Percentiles rank a stretch among this genome's conserved stretches.
phyloP scores from a whole-genome alignment of 495 filamentous ascomycete genomes.

The Annulohypoxylon maeteangense region DNA sequence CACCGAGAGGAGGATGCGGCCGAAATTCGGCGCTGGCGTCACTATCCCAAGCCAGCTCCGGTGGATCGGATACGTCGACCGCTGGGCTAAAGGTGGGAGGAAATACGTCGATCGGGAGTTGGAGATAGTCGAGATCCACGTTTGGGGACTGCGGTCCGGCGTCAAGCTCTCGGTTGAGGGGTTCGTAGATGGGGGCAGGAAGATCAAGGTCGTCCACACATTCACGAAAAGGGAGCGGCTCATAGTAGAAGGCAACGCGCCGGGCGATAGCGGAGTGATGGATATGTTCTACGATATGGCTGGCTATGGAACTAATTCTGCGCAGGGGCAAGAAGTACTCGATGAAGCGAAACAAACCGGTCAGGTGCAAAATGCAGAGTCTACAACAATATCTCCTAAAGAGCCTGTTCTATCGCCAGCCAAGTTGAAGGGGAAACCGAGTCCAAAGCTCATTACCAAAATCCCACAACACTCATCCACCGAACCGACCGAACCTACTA shows the following conservation, averaged over 20 bases:
- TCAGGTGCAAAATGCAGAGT: slow-evolving; percentile 32
- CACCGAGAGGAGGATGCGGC: slow-evolving; percentile 88
- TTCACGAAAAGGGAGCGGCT: slow-evolving; percentile 79
- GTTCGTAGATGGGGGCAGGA: slow-evolving; percentile 86
- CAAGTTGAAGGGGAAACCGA: slow-evolving; percentile 29
- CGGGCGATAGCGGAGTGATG: slow-evolving; percentile 57
- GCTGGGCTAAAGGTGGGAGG: slow-evolving; percentile 79
- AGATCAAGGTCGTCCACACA: slow-evolving; percentile 83
- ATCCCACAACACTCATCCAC: slow-evolving; percentile 4
- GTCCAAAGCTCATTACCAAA: slow-evolving; percentile 37
- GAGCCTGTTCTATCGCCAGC: slow-evolving; percentile 14
- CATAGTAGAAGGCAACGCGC: slow-evolving; percentile 69
- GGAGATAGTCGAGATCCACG: slow-evolving; percentile 87
- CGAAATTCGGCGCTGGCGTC: slow-evolving; percentile 88
- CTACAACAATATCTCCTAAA: slow-evolving; percentile 3
- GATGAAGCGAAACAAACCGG: slow-evolving; percentile 46
- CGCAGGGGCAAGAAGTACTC: slow-evolving; percentile 32
- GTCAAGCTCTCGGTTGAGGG: slow-evolving; percentile 90
- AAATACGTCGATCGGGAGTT: slow-evolving; percentile 83
- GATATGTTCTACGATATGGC: slow-evolving; percentile 65
- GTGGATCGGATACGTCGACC: slow-evolving; percentile 90
- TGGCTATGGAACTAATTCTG: slow-evolving; percentile 50
- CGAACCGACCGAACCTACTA: slow-evolving; percentile 12
- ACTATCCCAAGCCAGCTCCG: slow-evolving; percentile 91
- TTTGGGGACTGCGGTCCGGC: slow-evolving; percentile 88